These are phyloP conservation scores for Truncatella angustata DNA, from an alignment of 2,329 filamentous ascomycete species.

Conservation along the genomic window DNA sequence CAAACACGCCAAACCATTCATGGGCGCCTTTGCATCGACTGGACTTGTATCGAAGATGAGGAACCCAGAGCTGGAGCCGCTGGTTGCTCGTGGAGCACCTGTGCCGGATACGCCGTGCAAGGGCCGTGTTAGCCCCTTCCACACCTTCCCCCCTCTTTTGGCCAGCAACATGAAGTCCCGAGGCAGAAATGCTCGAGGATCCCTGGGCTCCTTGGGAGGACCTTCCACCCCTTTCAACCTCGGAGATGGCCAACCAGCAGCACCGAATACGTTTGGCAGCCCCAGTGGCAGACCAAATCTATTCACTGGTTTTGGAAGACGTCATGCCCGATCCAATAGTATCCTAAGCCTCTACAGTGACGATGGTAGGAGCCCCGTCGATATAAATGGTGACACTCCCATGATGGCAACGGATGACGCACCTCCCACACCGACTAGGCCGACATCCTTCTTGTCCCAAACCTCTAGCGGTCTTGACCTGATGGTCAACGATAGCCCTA, in stretches of 20 bases:
- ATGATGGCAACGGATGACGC: conserved; percentile 62
- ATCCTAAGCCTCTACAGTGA: conserved; percentile 80
- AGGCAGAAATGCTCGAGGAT: conserved; percentile 45
- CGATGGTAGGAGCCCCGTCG: conserved; percentile 60
- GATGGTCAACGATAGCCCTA: conserved; percentile 45
- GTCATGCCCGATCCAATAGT: conserved; percentile 58
- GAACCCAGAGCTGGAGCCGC: conserved; percentile 66
- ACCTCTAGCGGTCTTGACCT: conserved; percentile 29
- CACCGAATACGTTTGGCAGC: conserved; percentile 48
- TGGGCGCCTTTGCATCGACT: conserved; percentile 89
- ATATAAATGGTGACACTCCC: conserved; percentile 25
- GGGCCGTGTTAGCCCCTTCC: conserved; percentile 69
- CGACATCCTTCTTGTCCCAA: conserved; percentile 45
- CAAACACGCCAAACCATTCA: conserved; percentile 73
- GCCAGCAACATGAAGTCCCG: conserved; percentile 63
- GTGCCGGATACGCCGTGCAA: conserved; percentile 98
- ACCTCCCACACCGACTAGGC: conserved; percentile 92
- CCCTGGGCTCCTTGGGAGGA: conserved; percentile 71
- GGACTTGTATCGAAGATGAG: conserved; percentile 92
- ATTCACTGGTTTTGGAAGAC: conserved; percentile 57
- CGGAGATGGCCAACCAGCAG: conserved; percentile 40
- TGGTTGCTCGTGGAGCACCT: conserved; percentile 48
- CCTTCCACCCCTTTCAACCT: conserved; percentile 81
- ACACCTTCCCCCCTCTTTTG: conserved; percentile 59
- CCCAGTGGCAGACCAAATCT: conserved; percentile 63